Evolutionary conservation across 345 rosid species (phyloP).

Genomic region (Psidium guajava): DNA sequence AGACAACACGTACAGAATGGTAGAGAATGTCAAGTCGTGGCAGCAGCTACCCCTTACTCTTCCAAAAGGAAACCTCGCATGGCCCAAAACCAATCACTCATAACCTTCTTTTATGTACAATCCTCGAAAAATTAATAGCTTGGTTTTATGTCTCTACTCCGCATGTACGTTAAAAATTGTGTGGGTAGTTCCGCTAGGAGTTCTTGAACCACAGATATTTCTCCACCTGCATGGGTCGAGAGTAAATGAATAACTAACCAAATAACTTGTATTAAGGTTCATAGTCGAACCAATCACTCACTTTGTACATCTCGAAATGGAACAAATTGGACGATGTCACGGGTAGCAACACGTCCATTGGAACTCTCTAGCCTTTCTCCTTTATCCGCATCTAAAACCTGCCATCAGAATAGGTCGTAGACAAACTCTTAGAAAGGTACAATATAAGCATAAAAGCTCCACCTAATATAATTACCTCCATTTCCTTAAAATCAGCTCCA

Average conservation of each 20-base stretch:
- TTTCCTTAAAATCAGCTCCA: conserved; percentile 98
- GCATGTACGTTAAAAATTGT: conserved; percentile 76
- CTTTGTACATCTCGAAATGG: conserved; percentile 70
- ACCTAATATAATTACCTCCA: conserved; percentile 53
- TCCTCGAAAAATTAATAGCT: not conserved
- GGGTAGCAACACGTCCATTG: conserved; percentile 74
- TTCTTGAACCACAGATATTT: conserved; percentile 61
- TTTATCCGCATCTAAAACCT: conserved; percentile 85
- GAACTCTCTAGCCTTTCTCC: conserved; percentile 87
- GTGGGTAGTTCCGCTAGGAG: conserved; percentile 83
- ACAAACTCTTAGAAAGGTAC: not conserved
- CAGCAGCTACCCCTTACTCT: not conserved
- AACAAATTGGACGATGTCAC: conserved; percentile 92
- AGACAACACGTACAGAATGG: not conserved
- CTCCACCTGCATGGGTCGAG: conserved; percentile 49
- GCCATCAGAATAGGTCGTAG: not conserved
- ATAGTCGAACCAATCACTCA: conserved; percentile 16
- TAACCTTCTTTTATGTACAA: not conserved
- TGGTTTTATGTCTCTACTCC: conserved; percentile 57
- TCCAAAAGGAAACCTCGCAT: not conserved
- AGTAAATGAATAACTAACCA: not conserved
- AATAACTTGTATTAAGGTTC: not conserved
- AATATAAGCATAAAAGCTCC: not conserved
- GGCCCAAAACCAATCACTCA: not conserved
- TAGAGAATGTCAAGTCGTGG: not conserved